phyloP scores from a whole-genome alignment of 805 yeast genomes.

The Hanseniaspora osmophila region DNA sequence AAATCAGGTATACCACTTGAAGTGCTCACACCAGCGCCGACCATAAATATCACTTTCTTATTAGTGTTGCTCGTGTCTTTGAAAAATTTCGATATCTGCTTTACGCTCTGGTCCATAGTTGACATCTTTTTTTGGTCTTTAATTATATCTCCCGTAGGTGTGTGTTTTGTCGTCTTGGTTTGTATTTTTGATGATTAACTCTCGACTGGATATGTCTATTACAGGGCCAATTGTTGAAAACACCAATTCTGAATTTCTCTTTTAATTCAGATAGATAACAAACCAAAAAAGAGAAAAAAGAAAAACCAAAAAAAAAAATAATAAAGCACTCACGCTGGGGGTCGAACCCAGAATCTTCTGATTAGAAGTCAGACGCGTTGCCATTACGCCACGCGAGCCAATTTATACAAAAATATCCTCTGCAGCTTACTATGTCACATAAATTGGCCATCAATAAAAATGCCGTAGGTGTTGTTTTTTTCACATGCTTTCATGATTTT shows the following conservation, averaged over 20 bases:
- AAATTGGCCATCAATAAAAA: not conserved
- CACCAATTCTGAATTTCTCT: too few species aligned
- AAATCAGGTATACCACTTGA: slow-evolving; percentile 93
- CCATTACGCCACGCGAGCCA: slow-evolving; percentile 43
- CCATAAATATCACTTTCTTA: slow-evolving; percentile 45
- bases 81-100: slow-evolving; percentile 1
- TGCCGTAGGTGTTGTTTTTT: too few species aligned
- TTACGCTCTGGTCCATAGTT: not conserved
- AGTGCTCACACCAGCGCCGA: slow-evolving; percentile 93
- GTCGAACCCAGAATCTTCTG: slow-evolving; percentile 44
- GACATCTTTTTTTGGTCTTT: not conserved
- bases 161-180: too few species aligned
- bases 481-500: not conserved
- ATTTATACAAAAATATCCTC: not conserved
- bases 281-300: not conserved
- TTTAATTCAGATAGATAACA: not conserved
- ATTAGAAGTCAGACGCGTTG: slow-evolving; percentile 45
- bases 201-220: too few species aligned
- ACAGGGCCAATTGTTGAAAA: too few species aligned
- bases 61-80: slow-evolving; percentile 10
- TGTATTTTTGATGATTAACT: too few species aligned
- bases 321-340: slow-evolving; percentile 36
- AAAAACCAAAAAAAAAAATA: slow-evolving; percentile 8
- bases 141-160: too few species aligned
- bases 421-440: not conserved